These are phyloP conservation scores for Phaeoacremonium minimum DNA, from an alignment of 2,329 filamentous ascomycete species.

Conservation along the genomic window DNA sequence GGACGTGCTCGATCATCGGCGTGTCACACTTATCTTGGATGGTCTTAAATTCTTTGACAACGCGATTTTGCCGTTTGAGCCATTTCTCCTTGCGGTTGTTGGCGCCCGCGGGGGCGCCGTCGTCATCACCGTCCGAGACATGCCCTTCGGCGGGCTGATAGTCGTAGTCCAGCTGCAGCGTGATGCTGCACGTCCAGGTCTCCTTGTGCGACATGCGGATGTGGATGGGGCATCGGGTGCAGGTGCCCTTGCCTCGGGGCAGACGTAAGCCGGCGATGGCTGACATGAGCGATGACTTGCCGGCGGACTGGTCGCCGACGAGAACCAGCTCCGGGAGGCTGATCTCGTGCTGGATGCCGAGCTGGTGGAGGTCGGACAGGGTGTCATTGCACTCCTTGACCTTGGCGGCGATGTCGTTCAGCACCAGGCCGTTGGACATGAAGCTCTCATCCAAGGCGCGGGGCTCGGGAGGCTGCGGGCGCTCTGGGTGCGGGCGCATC, in stretches of 20 bases:
- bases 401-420: conserved; percentile 54
- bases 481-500: too few species aligned
- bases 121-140: conserved; percentile 43
- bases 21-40: conserved; percentile 57
- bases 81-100: conserved; percentile 38
- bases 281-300: conserved; percentile 69
- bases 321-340: conserved; percentile 76
- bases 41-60: conserved; percentile 59
- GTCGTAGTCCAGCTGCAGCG: conserved; percentile 60
- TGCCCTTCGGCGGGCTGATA: conserved; percentile 44
- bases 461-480: too few species aligned
- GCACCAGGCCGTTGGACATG: too few species aligned
- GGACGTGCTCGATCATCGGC: conserved; percentile 58
- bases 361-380: conserved; percentile 62
- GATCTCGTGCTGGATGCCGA: conserved; percentile 69
- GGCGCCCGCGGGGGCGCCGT: conserved; percentile 66
- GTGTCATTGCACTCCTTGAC: conserved; percentile 63
- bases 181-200: conserved; percentile 66
- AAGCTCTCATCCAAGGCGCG: conserved; percentile 23
- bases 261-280: conserved; percentile 67
- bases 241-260: conserved; percentile 66
- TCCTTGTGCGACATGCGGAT: conserved; percentile 63
- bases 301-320: conserved; percentile 79
- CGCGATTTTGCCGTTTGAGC: too few species aligned
- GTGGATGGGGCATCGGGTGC: conserved; percentile 76